A percentile compares a stretch with the other conserved stretches of the same genome.
Conservation (phyloP, 2,329 filamentous ascomycete species). For the Falciphora oryzae region DNA sequence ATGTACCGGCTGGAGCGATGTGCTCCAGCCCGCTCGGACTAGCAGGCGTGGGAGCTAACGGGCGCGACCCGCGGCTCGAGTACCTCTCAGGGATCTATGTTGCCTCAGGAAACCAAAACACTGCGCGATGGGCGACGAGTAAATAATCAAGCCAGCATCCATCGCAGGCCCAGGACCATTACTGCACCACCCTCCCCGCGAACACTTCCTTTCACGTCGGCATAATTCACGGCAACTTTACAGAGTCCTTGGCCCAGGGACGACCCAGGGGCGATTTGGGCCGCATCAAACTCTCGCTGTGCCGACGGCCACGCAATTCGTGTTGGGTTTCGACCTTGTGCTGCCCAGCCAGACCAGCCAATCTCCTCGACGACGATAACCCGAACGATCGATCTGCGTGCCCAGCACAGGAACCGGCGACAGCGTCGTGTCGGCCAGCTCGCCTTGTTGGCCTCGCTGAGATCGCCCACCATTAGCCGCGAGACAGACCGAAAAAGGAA, state of each 20-base stretch:
- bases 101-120: conserved; percentile 8
- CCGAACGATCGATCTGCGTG: too few species aligned
- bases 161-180: background rate
- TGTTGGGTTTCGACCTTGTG: background rate
- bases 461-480: too few species aligned
- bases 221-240: background rate
- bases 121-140: conserved; percentile 4
- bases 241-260: background rate
- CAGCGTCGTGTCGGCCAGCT: too few species aligned
- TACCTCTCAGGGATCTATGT: background rate
- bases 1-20: background rate
- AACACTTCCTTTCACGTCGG: background rate
- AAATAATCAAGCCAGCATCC: conserved; percentile 11
- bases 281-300: background rate
- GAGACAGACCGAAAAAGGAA: background rate
- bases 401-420: too few species aligned
- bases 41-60: too few species aligned
- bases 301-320: background rate
- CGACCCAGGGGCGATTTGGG: background rate
- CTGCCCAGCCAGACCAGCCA: too few species aligned
- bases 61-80: too few species aligned
- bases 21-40: too few species aligned
- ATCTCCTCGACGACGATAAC: too few species aligned
- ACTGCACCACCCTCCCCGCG: background rate
- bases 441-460: too few species aligned